Percentiles rank a stretch among this genome's conserved stretches.
Conservation (phyloP, 225 moss, liverwort and hornwort species). For the Rhytidiadelphus loreus region DNA sequence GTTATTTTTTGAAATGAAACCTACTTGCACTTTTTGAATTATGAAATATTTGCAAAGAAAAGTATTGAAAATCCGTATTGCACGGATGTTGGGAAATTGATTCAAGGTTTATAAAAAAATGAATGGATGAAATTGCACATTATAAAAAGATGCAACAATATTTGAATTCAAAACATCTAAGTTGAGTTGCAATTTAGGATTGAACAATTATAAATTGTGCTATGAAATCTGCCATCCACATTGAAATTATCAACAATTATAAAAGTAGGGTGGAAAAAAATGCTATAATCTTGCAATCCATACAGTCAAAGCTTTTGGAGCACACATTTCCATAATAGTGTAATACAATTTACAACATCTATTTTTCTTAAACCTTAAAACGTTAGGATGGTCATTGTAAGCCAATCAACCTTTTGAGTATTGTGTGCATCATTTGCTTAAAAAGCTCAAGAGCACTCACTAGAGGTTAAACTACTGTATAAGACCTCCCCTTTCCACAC, state of each 20-base stretch:
- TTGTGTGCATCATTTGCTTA: too few relatives aligned
- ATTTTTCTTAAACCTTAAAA: too few relatives aligned
- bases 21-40: background rate
- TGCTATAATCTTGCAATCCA: background rate
- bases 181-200: background rate
- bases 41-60: too few relatives aligned
- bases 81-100: background rate
- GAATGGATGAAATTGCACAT: background rate
- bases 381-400: too few relatives aligned
- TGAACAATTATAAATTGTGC: background rate
- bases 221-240: background rate
- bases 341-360: background rate
- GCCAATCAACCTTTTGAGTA: too few relatives aligned
- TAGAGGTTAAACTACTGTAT: too few relatives aligned
- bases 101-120: background rate
- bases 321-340: background rate
- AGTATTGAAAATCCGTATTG: too few relatives aligned
- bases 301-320: accelerated
- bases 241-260: background rate
- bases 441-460: too few relatives aligned
- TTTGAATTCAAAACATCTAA: background rate
- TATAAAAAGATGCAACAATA: background rate
- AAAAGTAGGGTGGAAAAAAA: background rate
- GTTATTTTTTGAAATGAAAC: too few relatives aligned
- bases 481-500: too few relatives aligned